Evolutionary conservation across 495 filamentous ascomycete species (phyloP), one percentile per base, ranked within the genome.

Genomic region (Talaromyces adpressus): DNA sequence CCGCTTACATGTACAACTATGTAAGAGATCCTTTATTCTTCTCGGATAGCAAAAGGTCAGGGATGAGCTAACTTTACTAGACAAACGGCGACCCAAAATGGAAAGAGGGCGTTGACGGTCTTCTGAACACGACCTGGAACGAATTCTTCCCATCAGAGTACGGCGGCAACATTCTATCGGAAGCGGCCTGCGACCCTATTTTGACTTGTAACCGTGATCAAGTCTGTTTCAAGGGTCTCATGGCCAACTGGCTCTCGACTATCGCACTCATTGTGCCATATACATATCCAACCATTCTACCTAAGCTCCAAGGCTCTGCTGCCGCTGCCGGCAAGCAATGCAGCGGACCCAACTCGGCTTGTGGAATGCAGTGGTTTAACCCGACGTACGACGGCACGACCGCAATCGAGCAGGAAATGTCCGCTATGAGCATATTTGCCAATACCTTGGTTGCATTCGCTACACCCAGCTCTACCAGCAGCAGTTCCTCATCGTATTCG

Each of bases 1-100:
- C 88, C 5, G 88, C 88, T 18, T 84, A 85, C 69, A 91, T 93
- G 89, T 90, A 88, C 77, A 91, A 92, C 69, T 70, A 85, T 64
- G 84, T 85, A 76, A 61, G 77, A 66, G 9, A 11, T 23, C 22
- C 41, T 25, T 22, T 20, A 16, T 30, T 34, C 9, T 29, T 36
- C n/a, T 41, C 12, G 36, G 11, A 5, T 5, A 20, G 7, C 45
- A 16, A 41, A 25, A 23, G 32, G 41, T 53, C 8, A 14, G 52
- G 25, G 12, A 30, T 30, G 45, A 63, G 36, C 63, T 71, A 52
- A 68, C 65, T 7, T 45, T 7, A 64, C 66, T 71, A 75, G 79
- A 81, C 72, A 59, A 77, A 75, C 51, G 75, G 74, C 18, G 67
- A 64, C 22, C 68, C 76, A 2, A 69, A 74, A 53, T 92, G 89